Base-by-base conservation (phyloP, 139 green algal genomes). In the Raphidocelis subcapitata region DNA sequence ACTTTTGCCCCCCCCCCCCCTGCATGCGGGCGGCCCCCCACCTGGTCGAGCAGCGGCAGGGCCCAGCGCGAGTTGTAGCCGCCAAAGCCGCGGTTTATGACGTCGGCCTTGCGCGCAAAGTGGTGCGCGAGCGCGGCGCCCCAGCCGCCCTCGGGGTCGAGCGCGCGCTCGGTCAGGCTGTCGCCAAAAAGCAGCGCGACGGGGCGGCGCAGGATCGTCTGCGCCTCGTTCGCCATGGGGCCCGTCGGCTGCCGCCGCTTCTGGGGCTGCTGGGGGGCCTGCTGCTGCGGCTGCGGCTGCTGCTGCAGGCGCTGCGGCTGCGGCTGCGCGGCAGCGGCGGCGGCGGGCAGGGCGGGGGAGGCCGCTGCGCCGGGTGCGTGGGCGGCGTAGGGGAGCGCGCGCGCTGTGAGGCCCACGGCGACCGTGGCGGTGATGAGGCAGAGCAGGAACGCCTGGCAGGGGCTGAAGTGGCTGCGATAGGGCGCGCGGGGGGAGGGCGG, bases 61-160 rank as follows among this genome's bases (percentile, higher is more conserved):
- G 87, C 91, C 93, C 92, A 98, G 18, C 87, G 75, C 2, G 87
- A 91, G 83, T 98, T 98, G 79, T 98, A 98, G 3, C 93, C 93
- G 36, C 85, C 88, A 62, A 92, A 91, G n/a, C 92, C 93, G 2
- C 93, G 73, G 73, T 90, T 90, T 18, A 97, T 55, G 5, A 98
- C 82, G 55, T 97, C 92, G 0, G 71, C 75, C 32, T 82, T 82
- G 1, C 89, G 69, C 18, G 77, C 67, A 61, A 91, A 92, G 24
- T 75, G 64, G 18, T 90, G 32, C 0, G 80, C 78, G 37, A 95
- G 65, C 12, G 21, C 3, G 0, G 77, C 67, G 1, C 61, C 88
- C 91, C 91, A 96, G 5, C 91, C 91, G 3, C 74, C 79, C 0
- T 84, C 67, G 29, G 46, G 56, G 3, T 82, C 74, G 33, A 92